phyloP scores from a whole-genome alignment of 306 rosid genomes.

The Leucaena leucocephala region DNA sequence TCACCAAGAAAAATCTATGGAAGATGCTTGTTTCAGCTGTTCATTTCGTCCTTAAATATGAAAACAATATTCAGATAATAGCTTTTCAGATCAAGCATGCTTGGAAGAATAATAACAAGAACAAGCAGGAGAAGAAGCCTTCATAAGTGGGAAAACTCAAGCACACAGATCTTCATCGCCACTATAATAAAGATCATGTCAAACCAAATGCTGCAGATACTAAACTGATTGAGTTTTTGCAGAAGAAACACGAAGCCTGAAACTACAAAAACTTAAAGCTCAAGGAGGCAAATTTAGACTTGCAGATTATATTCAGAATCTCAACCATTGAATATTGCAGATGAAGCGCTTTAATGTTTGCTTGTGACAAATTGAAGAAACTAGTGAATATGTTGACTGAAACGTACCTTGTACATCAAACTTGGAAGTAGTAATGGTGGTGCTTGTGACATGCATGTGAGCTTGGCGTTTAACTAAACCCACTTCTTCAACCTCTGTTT shows the following conservation, averaged over 20 bases:
- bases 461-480: slow-evolving; percentile 33
- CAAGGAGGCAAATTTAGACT: not conserved
- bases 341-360: not conserved
- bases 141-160: no score
- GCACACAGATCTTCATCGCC: no score
- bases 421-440: slow-evolving; percentile 2
- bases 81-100: not conserved
- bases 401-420: slow-evolving; percentile 4
- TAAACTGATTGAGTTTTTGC: not conserved
- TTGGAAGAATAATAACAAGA: not conserved
- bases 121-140: not conserved
- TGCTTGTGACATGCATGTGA: not conserved
- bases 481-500: slow-evolving; percentile 18
- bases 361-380: not conserved
- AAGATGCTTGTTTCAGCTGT: not conserved
- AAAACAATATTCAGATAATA: not conserved
- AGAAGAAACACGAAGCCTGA: not conserved
- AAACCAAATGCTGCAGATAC: not conserved
- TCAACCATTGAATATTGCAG: not conserved
- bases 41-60: no score
- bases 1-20: not conserved
- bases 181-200: not conserved
- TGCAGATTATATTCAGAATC: not conserved
- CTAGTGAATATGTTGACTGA: not conserved
- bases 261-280: not conserved